These are phyloP conservation scores for Bipolaris victoriae DNA, from an alignment of 2,329 filamentous ascomycete genomes.

Conservation along the genomic window DNA sequence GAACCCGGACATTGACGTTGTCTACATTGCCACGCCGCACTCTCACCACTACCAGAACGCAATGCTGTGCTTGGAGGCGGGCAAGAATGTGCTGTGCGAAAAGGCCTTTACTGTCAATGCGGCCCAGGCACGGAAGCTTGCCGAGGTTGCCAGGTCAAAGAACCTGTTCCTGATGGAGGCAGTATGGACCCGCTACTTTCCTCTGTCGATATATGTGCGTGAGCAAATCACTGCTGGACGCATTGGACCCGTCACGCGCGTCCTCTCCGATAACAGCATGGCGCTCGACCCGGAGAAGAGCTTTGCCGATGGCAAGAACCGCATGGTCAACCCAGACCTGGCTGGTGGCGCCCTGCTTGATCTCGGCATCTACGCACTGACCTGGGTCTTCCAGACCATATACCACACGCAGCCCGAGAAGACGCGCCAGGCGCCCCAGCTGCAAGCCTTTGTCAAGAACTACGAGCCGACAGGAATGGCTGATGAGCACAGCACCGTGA, in stretches of 20 bases:
- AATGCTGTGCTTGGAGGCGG: slow-evolving; percentile 80
- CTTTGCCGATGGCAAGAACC: slow-evolving; percentile 60
- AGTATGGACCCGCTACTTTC: slow-evolving; percentile 90
- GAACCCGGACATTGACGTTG: slow-evolving; percentile 79
- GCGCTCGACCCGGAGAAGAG: slow-evolving; percentile 66
- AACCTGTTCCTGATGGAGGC: slow-evolving; percentile 61
- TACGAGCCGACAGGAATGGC: slow-evolving; percentile 75
- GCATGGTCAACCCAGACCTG: slow-evolving; percentile 83
- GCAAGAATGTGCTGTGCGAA: slow-evolving; percentile 89
- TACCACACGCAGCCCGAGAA: slow-evolving; percentile 75
- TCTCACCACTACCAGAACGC: slow-evolving; percentile 92
- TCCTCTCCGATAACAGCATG: slow-evolving; percentile 65
- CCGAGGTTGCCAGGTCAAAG: slow-evolving; percentile 74
- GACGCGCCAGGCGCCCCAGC: slow-evolving; percentile 70
- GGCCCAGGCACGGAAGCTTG: slow-evolving; percentile 73
- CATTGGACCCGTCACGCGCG: slow-evolving; percentile 63
- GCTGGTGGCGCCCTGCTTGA: slow-evolving; percentile 85
- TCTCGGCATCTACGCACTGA: slow-evolving; percentile 85
- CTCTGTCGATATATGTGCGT: slow-evolving; percentile 76
- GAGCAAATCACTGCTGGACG: slow-evolving; percentile 65
- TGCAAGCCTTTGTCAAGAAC: slow-evolving; percentile 70
- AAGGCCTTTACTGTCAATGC: slow-evolving; percentile 89
- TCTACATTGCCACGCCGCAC: slow-evolving; percentile 90
- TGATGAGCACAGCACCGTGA: slow-evolving; percentile 79
- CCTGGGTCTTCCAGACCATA: slow-evolving; percentile 88